phyloP scores from a whole-genome alignment of 2,329 filamentous ascomycete species.

The Bipolaris zeicola region DNA sequence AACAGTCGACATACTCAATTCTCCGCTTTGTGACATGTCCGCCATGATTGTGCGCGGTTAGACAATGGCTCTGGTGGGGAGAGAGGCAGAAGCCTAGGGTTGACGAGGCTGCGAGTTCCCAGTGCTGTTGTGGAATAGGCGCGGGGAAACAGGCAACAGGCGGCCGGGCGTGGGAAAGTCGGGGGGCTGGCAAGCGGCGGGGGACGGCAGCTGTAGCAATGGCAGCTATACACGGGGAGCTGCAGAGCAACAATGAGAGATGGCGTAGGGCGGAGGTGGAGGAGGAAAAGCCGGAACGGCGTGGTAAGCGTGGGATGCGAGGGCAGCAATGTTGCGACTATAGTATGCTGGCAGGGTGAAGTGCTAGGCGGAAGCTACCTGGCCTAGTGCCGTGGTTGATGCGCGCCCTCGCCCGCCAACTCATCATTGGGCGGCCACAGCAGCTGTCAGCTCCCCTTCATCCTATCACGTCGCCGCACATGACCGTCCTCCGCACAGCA shows the following conservation, averaged over 20 bases:
- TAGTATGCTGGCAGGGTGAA: conserved; percentile 10
- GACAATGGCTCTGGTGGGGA: conserved; percentile 25
- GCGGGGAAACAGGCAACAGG: conserved; percentile 39
- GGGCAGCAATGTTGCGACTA: conserved; percentile 17
- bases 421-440: conserved; percentile 23
- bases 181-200: conserved; percentile 29
- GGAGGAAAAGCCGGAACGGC: not conserved
- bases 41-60: conserved; percentile 41
- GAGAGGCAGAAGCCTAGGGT: conserved; percentile 27
- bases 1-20: conserved; percentile 40
- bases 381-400: conserved; percentile 17
- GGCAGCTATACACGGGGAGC: not conserved
- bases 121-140: conserved; percentile 32
- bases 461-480: conserved; percentile 20
- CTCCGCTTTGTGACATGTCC: conserved; percentile 41
- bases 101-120: conserved; percentile 39
- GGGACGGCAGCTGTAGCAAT: not conserved
- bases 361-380: conserved; percentile 23
- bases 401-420: conserved; percentile 10
- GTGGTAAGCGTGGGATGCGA: conserved; percentile 8
- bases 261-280: not conserved
- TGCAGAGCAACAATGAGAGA: conserved; percentile 7
- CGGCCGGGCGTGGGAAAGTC: conserved; percentile 21
- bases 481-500: conserved; percentile 18
- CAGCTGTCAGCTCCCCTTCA: conserved; percentile 29